A percentile compares a stretch with the other conserved stretches of the same genome.
These are phyloP conservation scores for Ceratocystis harringtonii DNA, from an alignment of 2,329 filamentous ascomycete genomes.

Conservation along the genomic window DNA sequence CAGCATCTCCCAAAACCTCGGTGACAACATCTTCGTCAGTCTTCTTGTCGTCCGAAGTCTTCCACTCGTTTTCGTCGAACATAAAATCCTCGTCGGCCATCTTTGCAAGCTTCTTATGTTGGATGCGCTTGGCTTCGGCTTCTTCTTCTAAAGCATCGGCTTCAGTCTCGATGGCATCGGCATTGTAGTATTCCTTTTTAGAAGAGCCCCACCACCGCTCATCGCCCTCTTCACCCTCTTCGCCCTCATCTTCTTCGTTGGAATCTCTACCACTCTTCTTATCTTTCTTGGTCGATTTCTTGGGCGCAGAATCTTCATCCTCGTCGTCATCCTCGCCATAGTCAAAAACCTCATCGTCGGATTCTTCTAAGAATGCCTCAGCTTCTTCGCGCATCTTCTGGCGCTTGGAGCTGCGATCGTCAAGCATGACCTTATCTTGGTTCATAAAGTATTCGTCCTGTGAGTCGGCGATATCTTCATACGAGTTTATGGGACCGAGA, in stretches of 20 bases:
- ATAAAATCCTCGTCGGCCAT: slow-evolving; percentile 89
- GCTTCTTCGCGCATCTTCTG: slow-evolving; percentile 56
- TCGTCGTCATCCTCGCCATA: slow-evolving; percentile 30
- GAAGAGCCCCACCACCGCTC: slow-evolving; percentile 74
- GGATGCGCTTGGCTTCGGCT: slow-evolving; percentile 69
- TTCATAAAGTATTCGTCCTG: slow-evolving; percentile 88
- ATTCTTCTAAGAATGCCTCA: slow-evolving; percentile 41
- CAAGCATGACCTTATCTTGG: slow-evolving; percentile 71
- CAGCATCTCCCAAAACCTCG: slow-evolving; percentile 70
- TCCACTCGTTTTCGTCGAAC: slow-evolving; percentile 82
- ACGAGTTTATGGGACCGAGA: slow-evolving; percentile 46
- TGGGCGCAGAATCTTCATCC: slow-evolving; percentile 29
- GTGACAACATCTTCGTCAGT: slow-evolving; percentile 48
- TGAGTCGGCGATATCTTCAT: slow-evolving; percentile 78
- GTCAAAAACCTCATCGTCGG: slow-evolving; percentile 47
- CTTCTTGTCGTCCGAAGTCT: slow-evolving; percentile 38
- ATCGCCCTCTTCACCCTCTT: slow-evolving; percentile 38
- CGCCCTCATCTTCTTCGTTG: slow-evolving; percentile 46
- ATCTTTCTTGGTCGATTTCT: slow-evolving; percentile 21
- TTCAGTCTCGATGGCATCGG: slow-evolving; percentile 54
- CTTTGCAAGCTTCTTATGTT: slow-evolving; percentile 76
- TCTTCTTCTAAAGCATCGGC: slow-evolving; percentile 76
- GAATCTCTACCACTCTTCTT: slow-evolving; percentile 18
- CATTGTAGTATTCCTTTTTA: slow-evolving; percentile 83
- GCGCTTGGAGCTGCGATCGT: slow-evolving; percentile 64